Evolutionary conservation across 2,329 filamentous ascomycete genomes (phyloP).

Genomic region (Botryotinia calthae): DNA sequence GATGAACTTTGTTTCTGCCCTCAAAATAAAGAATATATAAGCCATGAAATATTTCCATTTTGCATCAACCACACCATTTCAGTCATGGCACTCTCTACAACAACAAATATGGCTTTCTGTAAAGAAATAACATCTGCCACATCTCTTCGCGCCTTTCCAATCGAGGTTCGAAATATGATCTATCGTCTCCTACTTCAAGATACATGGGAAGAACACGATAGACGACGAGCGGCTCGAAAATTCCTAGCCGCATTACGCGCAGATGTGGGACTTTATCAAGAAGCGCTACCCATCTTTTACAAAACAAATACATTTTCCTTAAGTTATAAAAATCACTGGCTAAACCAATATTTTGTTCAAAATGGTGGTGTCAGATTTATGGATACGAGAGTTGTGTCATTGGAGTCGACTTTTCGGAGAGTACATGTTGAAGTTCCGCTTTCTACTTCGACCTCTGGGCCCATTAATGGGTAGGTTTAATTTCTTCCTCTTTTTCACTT

Average conservation of each 20-base stretch:
- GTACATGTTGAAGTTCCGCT: background rate
- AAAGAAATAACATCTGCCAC: background rate
- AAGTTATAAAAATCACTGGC: background rate
- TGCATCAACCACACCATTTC: background rate
- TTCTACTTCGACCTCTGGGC: background rate
- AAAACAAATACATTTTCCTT: background rate
- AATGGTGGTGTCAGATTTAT: background rate
- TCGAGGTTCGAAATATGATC: background rate
- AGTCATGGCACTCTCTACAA: background rate
- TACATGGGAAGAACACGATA: background rate
- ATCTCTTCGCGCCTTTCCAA: background rate
- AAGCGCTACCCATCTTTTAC: slow-evolving; percentile 12
- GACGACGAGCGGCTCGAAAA: background rate
- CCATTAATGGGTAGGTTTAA: background rate
- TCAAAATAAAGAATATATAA: background rate
- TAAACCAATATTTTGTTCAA: background rate
- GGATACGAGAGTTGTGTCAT: background rate
- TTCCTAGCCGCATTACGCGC: slow-evolving; percentile 2
- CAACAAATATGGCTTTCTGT: background rate
- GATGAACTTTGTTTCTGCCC: background rate
- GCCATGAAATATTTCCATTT: background rate
- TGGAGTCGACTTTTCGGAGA: background rate
- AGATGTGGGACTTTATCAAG: background rate
- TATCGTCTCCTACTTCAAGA: background rate
- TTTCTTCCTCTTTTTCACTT: background rate